These are phyloP conservation scores for Pseudopyrenochaeta lycopersici DNA, from an alignment of 2,329 filamentous ascomycete genomes.

Conservation along the genomic window DNA sequence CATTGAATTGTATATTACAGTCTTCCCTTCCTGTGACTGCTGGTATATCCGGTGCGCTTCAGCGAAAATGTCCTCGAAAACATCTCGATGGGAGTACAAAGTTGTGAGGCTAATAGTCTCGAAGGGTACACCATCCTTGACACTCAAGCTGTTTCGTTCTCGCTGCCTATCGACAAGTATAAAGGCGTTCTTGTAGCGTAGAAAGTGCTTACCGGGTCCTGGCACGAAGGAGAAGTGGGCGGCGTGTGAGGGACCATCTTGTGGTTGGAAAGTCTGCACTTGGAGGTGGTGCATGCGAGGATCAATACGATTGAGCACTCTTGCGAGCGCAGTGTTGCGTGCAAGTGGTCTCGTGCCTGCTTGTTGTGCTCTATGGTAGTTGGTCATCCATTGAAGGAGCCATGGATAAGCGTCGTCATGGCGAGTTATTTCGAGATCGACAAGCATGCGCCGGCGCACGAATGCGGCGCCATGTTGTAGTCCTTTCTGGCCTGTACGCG, in stretches of 20 bases:
- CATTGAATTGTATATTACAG: slow-evolving; percentile 85
- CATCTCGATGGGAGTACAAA: slow-evolving; percentile 84
- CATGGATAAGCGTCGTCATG: slow-evolving; percentile 93
- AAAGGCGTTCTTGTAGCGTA: slow-evolving; percentile 87
- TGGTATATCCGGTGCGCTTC: slow-evolving; percentile 85
- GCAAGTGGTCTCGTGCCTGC: slow-evolving; percentile 40
- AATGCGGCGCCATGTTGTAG: slow-evolving; percentile 75
- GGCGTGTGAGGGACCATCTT: slow-evolving; percentile 73
- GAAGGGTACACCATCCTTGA: slow-evolving; percentile 86
- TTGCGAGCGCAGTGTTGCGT: slow-evolving; percentile 57
- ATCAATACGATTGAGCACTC: slow-evolving; percentile 65
- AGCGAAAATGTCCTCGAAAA: slow-evolving; percentile 89
- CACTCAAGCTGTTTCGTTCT: slow-evolving; percentile 77
- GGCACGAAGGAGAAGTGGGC: slow-evolving; percentile 90
- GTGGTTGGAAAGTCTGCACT: slow-evolving; percentile 70
- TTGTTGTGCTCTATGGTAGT: slow-evolving; percentile 74
- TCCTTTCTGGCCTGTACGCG: slow-evolving; percentile 82
- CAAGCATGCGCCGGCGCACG: slow-evolving; percentile 83
- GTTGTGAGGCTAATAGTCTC: slow-evolving; percentile 94
- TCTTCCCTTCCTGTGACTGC: slow-evolving; percentile 88
- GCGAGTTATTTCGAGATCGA: slow-evolving; percentile 94
- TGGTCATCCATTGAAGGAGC: slow-evolving; percentile 93
- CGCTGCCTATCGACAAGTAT: slow-evolving; percentile 88
- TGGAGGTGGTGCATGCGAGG: slow-evolving; percentile 70
- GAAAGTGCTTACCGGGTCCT: slow-evolving; percentile 86